These are phyloP conservation scores for Pythium aristosporum DNA, from an alignment of 352 stramenopile species.

Conservation along the genomic window DNA sequence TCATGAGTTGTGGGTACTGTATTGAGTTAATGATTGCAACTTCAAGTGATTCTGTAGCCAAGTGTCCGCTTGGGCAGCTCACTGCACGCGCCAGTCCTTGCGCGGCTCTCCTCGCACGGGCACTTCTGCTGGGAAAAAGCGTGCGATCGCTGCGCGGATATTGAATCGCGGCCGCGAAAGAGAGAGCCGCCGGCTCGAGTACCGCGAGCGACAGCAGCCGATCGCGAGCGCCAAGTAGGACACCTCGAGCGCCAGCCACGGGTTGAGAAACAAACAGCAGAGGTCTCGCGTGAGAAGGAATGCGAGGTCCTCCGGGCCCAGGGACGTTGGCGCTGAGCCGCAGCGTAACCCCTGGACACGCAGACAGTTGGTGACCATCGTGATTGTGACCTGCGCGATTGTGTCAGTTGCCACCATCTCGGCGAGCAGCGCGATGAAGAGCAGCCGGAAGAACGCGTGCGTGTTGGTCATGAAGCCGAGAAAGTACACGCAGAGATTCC, in stretches of 20 bases:
- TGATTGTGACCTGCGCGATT: constrained; percentile 49
- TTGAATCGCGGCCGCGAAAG: constrained; percentile 61
- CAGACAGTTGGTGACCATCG: constrained; percentile 58
- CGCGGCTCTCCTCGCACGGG: not conserved
- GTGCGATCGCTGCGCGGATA: constrained; percentile 48
- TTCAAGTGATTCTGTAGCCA: constrained; percentile 6
- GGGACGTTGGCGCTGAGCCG: constrained; percentile 30
- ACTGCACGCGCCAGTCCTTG: constrained; percentile 1
- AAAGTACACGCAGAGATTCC: constrained; percentile 46
- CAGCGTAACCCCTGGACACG: constrained; percentile 43
- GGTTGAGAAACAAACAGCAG: constrained; percentile 41
- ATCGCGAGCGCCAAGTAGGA: constrained; percentile 52
- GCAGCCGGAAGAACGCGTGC: constrained; percentile 51
- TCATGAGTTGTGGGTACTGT: no score
- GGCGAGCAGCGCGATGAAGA: constrained; percentile 35
- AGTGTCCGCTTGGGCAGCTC: not conserved
- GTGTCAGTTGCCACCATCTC: constrained; percentile 49
- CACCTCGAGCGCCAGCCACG: constrained; percentile 55
- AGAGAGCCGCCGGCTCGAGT: constrained; percentile 53
- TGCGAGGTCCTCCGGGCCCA: constrained; percentile 29
- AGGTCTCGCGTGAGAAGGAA: constrained; percentile 42
- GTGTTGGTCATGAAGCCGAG: constrained; percentile 76
- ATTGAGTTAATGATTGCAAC: no score
- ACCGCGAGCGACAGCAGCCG: constrained; percentile 53
- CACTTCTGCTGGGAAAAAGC: constrained; percentile 37